phyloP scores from a whole-genome alignment of 345 rosid species.

The Bruguiera parviflora region DNA sequence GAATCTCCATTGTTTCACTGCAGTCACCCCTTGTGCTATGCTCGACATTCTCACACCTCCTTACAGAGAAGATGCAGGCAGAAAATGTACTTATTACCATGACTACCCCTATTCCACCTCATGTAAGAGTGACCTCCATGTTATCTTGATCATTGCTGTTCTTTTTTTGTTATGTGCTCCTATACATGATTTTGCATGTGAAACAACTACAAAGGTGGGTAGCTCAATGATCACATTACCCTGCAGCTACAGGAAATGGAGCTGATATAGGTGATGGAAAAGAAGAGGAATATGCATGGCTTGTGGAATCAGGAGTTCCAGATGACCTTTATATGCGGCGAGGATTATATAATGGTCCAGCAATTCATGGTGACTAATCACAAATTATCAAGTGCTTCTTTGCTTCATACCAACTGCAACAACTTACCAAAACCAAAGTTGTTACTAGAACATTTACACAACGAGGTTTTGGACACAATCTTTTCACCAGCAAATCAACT shows the following conservation, averaged over 20 bases:
- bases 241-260: conserved; percentile 40
- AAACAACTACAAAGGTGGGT: neutral
- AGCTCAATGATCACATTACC: conserved; percentile 5
- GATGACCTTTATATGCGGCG: conserved; percentile 75
- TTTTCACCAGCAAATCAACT: neutral
- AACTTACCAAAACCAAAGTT: neutral
- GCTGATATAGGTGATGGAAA: conserved; percentile 39
- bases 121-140: conserved; percentile 40
- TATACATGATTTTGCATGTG: neutral
- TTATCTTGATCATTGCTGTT: neutral
- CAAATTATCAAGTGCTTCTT: neutral
- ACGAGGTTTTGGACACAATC: neutral
- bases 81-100: conserved; percentile 75
- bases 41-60: conserved; percentile 93
- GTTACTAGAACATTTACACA: no score
- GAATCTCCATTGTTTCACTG: conserved; percentile 91
- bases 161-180: neutral
- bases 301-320: conserved; percentile 69
- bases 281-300: conserved; percentile 78
- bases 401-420: neutral
- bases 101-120: conserved; percentile 68
- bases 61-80: conserved; percentile 66
- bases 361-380: neutral
- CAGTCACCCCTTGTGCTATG: conserved; percentile 83
- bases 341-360: conserved; percentile 65